Conservation (phyloP, 2,329 filamentous ascomycete genomes). For the Aspergillus flavus region DNA sequence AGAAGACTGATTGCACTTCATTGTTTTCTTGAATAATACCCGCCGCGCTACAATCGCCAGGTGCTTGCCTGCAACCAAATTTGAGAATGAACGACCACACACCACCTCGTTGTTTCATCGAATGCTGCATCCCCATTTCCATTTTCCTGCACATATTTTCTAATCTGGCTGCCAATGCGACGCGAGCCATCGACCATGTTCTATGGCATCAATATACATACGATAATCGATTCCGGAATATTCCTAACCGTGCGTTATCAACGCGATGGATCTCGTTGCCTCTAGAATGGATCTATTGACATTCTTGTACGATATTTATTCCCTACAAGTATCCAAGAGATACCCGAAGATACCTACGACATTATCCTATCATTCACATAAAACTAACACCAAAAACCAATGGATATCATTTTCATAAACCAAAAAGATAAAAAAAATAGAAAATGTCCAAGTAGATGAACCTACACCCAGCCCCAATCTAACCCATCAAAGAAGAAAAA, state of each 20-base stretch:
- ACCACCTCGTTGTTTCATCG: background rate
- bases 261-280: background rate
- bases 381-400: background rate
- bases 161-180: background rate
- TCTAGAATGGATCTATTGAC: background rate
- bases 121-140: background rate
- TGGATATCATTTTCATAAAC: slow-evolving; percentile 2
- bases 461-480: background rate
- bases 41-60: background rate
- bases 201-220: background rate
- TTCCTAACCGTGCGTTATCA: background rate
- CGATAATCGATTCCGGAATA: background rate
- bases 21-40: background rate
- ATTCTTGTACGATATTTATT: slow-evolving; percentile 8
- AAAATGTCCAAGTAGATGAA: background rate
- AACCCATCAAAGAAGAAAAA: background rate
- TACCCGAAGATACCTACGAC: slow-evolving; percentile 4
- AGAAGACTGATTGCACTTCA: slow-evolving; percentile 18
- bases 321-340: background rate
- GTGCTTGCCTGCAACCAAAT: background rate
- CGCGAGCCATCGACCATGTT: background rate
- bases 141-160: slow-evolving; percentile 15
- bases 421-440: background rate
- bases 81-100: background rate
- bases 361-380: background rate